Base-by-base conservation (phyloP, 257 asterid species). In the Leonotis leonurus region DNA sequence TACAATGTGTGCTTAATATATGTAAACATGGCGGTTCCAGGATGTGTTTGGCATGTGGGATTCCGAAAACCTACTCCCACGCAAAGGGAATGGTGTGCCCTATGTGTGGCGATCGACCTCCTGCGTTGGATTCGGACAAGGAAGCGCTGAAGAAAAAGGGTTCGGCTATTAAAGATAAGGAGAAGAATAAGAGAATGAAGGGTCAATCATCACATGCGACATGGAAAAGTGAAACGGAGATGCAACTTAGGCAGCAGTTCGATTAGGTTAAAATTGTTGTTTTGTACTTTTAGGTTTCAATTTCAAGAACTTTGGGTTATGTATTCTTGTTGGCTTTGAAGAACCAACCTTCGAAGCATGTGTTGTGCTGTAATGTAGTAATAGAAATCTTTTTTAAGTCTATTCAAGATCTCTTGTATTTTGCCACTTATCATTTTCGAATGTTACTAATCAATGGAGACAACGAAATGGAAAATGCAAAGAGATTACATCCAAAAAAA, bases 211-310 rank as follows among this genome's bases (percentile, higher is more conserved):
- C 99, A 22, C 99, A 89, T 56, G 97, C 97, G 1, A 64, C 95
- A 1, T 93, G 99, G 99, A 93, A 93, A 65, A 93, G 95, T 63
- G 99, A 93, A 77, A 85, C 97, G 3, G 97, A 93, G 79, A 93
- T 93, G 99, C 95, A 87, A 43, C 96, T 89, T 14, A 77, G 99
- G 14, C 99, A 93, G 78, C 99, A 93, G 72, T 93, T 93, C 72
- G 99, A 93, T 77, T 89, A 89, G 80, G 80, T 30, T 12, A 21
- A 36, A 45, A n/a, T n/a, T 18, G 1, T 18, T 32, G 7, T 39
- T 16, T 33, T 40, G 39, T 48, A 10, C 13, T 65, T 45, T 72
- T 53, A 35, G 45, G 2, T 46, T 33, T 36, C 60, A 13, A 32
- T 1, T 50, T 48, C 37, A 39, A 39, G 44, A 29, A 45, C 35